Evolutionary conservation across 2,329 filamentous ascomycete species (phyloP), one percentile per base, ranked within the genome.

Genomic region (Emericellopsis cladophorae): DNA sequence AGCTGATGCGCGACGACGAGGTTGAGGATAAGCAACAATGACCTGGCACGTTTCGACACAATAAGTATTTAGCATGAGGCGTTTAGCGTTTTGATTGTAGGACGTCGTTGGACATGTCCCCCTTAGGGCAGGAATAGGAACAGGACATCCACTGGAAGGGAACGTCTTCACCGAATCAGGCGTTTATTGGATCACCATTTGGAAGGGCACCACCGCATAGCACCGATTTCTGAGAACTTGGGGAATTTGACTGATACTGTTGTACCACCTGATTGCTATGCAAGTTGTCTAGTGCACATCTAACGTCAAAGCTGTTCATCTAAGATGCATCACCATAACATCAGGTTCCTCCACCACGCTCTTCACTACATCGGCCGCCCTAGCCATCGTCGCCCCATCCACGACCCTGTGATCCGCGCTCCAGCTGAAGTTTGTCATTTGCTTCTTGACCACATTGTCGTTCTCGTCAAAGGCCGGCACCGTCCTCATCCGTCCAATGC

Each of bases 381-480:
- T 74, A 16, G 92, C 92, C 75, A 95, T 87, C 45, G 89, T 95
- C 37, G 90, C 90, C 2, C 92, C 92, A 61, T 98, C 92, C 37
- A 96, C 79, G 41, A 96, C 84, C 16, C 92, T 72, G 62, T 98
- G 92, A 61, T 96, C 89, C 6, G 90, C 90, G 58, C 85, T 90
- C 90, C 90, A 96, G 62, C 89, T 96, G 51, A 96, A 87, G 55
- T 93, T 88, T 57, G 82, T 81, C 45, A 93, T 74, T 54, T 93
- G 81, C 58, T 79, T 84, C 62, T 76, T 79, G 11, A 89, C 71
- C 11, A 96, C 67, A 24, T 62, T 56, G 60, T 74, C 59, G 48
- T 63, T 53, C 39, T 68, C 70, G 42, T 67, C 72, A 60, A 96
- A 96, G 3, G 86, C 82, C 10, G 92, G 92, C 26, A 95, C 74